Conservation (phyloP, 139 green algal species). For the Chlamydomonas urium region DNA sequence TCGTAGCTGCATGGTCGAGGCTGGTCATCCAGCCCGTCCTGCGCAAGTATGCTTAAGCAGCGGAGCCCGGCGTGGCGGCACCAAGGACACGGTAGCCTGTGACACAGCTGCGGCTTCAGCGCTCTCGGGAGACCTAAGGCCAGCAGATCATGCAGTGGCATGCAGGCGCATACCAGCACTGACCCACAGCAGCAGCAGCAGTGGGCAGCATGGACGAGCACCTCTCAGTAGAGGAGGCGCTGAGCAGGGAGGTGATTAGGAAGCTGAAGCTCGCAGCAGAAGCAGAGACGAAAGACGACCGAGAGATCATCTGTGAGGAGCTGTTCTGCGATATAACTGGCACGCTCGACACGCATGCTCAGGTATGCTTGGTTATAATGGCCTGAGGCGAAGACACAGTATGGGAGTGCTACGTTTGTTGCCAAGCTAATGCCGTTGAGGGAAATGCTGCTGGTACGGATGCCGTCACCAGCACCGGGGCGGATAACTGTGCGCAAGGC, state of each 20-base stretch:
- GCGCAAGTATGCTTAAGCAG: slow-evolving; percentile 32
- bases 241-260: slow-evolving; percentile 58
- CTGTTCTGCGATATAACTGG: slow-evolving; percentile 82
- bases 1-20: slow-evolving; percentile 35
- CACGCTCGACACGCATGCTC: slow-evolving; percentile 49
- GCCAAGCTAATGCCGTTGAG: no score
- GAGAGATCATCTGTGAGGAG: slow-evolving; percentile 71
- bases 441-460: no score
- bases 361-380: no score
- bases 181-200: background rate
- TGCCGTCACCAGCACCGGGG: no score
- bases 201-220: slow-evolving; percentile 21
- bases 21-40: slow-evolving; percentile 39
- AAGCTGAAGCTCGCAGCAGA: slow-evolving; percentile 54
- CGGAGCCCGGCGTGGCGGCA: background rate
- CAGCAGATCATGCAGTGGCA: background rate
- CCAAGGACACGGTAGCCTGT: background rate
- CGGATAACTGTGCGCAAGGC: no score
- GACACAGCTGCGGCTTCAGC: background rate
- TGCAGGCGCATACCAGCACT: background rate
- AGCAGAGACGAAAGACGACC: slow-evolving; percentile 67
- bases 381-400: no score
- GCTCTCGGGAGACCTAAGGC: background rate
- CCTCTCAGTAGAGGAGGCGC: slow-evolving; percentile 29
- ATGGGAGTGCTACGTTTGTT: no score